Base-by-base conservation (phyloP, 2,329 filamentous ascomycete species). In the Ascochyta koolunga region DNA sequence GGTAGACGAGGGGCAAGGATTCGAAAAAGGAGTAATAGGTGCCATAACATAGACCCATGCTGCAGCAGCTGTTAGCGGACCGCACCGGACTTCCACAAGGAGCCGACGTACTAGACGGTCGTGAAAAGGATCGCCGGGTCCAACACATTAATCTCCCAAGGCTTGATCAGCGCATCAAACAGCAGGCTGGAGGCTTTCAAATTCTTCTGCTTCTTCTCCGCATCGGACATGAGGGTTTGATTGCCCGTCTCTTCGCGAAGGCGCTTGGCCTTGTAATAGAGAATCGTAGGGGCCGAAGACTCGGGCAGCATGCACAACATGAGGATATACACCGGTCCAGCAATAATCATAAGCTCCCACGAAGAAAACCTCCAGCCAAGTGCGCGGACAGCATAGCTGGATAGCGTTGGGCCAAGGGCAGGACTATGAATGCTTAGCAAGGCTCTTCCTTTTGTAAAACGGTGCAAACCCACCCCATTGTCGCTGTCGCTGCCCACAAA, bases 121-220 rank as follows among this genome's bases (percentile, higher is more conserved):
- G 95, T 88, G 65, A 93, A 85, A 54, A 96, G 83, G 40, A 96
- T 89, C 64, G 96, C 95, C 16, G 90, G 85, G 74, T 96, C 91
- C 54, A 84, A 77, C 68, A 92, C 91, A 32, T 96, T 85, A 6
- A 96, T 85, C 77, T 93, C 89, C 78, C 96, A 90, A 1, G 91
- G 91, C 91, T 87, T 19, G 77, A 76, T 51, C 90, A 73, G 13
- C 87, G 85, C 2, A 86, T 84, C 48, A 19, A 73, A 66, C 57
- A 81, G 75, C 39, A 80, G 63, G 18, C 75, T 69, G n/a, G 66
- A 66, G 4, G 69, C 57, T 22, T 67, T 49, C 22, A 72, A 35
- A 16, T 73, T 67, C 2, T 69, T 60, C 21, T 83, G 76, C 68
- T 95, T 89, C 36, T 93, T 83, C 52, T 96, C 91, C 64, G 88